Percentiles rank a stretch among this genome's conserved stretches.
These are phyloP conservation scores for Phaeosphaeria sp. DNA, from an alignment of 2,329 filamentous ascomycete genomes.

Conservation along the genomic window DNA sequence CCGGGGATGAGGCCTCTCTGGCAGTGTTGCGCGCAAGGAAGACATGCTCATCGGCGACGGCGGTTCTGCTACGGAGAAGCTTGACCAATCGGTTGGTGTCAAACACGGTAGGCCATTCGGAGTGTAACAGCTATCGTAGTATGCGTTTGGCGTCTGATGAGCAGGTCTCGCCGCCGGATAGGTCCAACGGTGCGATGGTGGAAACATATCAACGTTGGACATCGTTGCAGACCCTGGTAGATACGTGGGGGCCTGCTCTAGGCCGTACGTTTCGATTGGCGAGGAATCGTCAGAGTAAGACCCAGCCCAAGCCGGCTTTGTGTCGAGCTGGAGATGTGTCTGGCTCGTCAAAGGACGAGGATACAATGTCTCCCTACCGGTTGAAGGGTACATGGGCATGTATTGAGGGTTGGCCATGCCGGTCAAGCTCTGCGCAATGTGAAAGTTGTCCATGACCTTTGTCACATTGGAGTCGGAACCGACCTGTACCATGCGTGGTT, in stretches of 20 bases:
- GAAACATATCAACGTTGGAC: constrained; percentile 18
- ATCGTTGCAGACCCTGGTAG: constrained; percentile 22
- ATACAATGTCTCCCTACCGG: constrained; percentile 14
- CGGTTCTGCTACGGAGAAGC: constrained; percentile 18
- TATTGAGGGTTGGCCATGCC: constrained; percentile 24
- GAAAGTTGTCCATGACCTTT: constrained; percentile 30
- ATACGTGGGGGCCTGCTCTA: constrained; percentile 29
- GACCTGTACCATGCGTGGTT: constrained; percentile 27
- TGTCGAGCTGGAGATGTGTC: constrained; percentile 27
- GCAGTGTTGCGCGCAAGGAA: constrained; percentile 35
- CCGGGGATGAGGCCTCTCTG: constrained; percentile 29
- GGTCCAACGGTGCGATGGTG: constrained; percentile 27
- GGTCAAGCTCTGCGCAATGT: constrained; percentile 23
- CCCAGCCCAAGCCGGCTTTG: constrained; percentile 34
- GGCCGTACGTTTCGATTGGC: constrained; percentile 33
- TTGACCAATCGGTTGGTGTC: constrained; percentile 15
- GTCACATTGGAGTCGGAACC: constrained; percentile 36
- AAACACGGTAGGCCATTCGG: constrained; percentile 24
- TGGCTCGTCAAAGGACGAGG: constrained; percentile 16
- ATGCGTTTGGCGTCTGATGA: constrained; percentile 16
- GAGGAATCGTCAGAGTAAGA: constrained; percentile 38
- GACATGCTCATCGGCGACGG: constrained; percentile 41
- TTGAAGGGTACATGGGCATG: constrained; percentile 29
- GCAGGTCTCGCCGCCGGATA: constrained; percentile 15
- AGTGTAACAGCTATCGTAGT: constrained; percentile 29